Base-by-base conservation (phyloP, 345 rosid species). In the Populus davidiana region DNA sequence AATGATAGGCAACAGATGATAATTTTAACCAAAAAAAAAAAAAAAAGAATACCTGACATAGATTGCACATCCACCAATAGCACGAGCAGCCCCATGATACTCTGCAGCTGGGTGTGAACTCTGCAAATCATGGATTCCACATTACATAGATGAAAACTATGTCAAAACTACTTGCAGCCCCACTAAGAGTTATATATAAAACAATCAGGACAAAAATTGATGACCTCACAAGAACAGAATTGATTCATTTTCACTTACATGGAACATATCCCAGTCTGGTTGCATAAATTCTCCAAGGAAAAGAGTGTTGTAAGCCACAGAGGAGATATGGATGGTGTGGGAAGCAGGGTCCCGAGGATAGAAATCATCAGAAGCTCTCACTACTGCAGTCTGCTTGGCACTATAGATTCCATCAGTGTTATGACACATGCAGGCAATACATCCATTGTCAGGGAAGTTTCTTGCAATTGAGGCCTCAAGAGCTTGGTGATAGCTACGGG, bases 221-320 rank as follows among this genome's bases (percentile, higher is more conserved):
- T 20, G 39, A 20, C 9, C n/a, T 20, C 43, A 39, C 31, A 14
- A 6, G 36, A 41, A 1, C 1, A 41, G 10, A 74, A 39, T 17
- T 3, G 33, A 54, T 38, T 11, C 27, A 44, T 44, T 47, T 81
- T 79, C n/a, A 87, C 98, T 87, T 86, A 93, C 98, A 75, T 96
- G 99, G 84, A 96, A 96, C 99, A 96, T 96, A 85, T 96, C 99
- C 99, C 99, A 96, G 74, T 96, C 99, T 81, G 98, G 98, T 77
- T 92, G 99, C 97, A 94, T 91, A 74, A 96, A 93, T 81, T 96
- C 99, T 56, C 99, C 99, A 10, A 96, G 97, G 87, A 96, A 93
- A 69, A 96, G 88, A 0, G 93, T 86, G 84, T 96, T 96, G 73
- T 92, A 96, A 6, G 97, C 97, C 41, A 96, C 99, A 0, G 98